These are phyloP conservation scores for Phytophthora quininea DNA, from an alignment of 352 stramenopile genomes.

Conservation along the genomic window DNA sequence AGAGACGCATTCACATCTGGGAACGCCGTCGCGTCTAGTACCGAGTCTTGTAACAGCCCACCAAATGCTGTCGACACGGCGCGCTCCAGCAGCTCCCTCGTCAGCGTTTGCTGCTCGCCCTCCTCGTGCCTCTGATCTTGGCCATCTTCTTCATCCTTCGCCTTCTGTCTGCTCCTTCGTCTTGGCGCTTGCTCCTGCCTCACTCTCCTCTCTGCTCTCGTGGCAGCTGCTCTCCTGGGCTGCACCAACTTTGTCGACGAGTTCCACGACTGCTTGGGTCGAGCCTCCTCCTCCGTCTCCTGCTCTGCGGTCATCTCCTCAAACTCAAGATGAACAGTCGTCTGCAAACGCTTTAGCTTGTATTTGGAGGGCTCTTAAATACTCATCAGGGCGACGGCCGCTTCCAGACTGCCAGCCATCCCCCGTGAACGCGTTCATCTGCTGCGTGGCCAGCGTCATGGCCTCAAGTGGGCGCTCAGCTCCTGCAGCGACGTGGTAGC, in stretches of 20 bases:
- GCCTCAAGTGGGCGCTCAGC: constrained; percentile 65
- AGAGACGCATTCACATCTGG: constrained; percentile 23
- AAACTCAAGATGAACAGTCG: constrained; percentile 23
- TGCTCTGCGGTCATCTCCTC: constrained; percentile 16
- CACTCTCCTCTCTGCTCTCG: neutral
- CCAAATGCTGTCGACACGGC: constrained; percentile 59
- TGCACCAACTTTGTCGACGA: constrained; percentile 45
- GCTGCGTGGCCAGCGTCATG: constrained; percentile 69
- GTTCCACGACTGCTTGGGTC: constrained; percentile 47
- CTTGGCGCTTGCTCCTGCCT: neutral
- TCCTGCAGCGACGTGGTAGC: constrained; percentile 66
- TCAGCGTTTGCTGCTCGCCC: constrained; percentile 31
- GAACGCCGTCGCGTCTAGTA: constrained; percentile 24
- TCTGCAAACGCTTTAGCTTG: neutral
- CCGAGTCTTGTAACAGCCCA: constrained; percentile 26
- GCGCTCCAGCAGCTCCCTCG: constrained; percentile 61
- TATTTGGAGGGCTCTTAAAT: constrained; percentile 20
- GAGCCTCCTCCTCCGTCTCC: neutral
- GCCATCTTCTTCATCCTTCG: neutral
- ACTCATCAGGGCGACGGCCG: constrained; percentile 36
- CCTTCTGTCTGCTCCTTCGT: neutral
- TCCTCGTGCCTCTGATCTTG: neutral
- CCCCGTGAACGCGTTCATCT: constrained; percentile 79
- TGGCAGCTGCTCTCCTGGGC: constrained; percentile 1
- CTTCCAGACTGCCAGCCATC: constrained; percentile 80